phyloP scores from a whole-genome alignment of 2,329 filamentous ascomycete species.

The Fusarium sororula region DNA sequence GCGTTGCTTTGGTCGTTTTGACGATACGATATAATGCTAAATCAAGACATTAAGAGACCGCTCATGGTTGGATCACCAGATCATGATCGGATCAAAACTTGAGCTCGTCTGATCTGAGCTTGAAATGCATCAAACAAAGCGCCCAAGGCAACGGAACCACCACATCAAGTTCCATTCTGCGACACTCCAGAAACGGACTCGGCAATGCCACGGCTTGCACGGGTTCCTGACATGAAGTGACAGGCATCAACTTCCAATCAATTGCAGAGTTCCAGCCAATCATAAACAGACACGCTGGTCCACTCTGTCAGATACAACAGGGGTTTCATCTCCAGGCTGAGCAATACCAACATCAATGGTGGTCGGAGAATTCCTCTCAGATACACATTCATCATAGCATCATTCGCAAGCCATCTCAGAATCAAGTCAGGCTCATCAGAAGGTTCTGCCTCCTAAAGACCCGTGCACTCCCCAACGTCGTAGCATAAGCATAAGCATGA shows the following conservation, averaged over 20 bases:
- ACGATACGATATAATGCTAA: background rate
- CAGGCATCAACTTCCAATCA: conserved; percentile 16
- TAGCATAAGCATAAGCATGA: conserved; percentile 35
- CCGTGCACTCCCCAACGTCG: conserved; percentile 13
- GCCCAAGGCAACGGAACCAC: conserved; percentile 2
- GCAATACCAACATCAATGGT: background rate
- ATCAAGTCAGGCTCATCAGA: background rate
- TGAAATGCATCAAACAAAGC: conserved; percentile 6
- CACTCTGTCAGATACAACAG: background rate
- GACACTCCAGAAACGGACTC: conserved; percentile 29
- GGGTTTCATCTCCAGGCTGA: conserved; percentile 2
- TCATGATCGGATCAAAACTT: conserved; percentile 3
- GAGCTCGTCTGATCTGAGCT: background rate
- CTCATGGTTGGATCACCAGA: conserved; percentile 1
- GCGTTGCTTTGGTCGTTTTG: background rate
- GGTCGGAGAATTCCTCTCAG: conserved; percentile 9
- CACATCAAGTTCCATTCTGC: conserved; percentile 8
- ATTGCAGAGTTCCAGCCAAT: background rate
- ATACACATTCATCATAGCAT: background rate
- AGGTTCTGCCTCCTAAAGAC: background rate
- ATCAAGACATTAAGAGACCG: background rate
- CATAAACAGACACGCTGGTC: background rate
- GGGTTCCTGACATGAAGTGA: conserved; percentile 34
- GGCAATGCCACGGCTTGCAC: conserved; percentile 31
- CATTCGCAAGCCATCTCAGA: background rate